Evolutionary conservation across 768 basidiomycete species (phyloP), one percentile per base, ranked within the genome.

Genomic region (Dentipellis fragilis): DNA sequence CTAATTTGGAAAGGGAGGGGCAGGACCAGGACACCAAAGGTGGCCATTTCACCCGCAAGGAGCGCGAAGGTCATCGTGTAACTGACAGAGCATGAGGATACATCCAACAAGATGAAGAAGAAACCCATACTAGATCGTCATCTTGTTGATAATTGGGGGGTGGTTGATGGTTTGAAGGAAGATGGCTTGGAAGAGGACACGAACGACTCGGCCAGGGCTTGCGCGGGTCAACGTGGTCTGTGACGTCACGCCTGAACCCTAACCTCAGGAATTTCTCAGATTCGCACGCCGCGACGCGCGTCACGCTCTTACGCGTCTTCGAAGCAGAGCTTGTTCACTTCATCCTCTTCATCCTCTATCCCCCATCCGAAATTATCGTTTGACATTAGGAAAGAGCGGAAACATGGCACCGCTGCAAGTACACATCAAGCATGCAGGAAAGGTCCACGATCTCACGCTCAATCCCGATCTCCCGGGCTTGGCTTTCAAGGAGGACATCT

Each of bases 351-450:
- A 29, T 29, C 29, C 6, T 29, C 29, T 29, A 29, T 29, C 29
- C 3, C 6, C 29, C 29, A 29, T 29, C 29, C 6, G 3, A 29
- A 29, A 3, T 29, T 29, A 29, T 29, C 29, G 29, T 29, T 29
- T 29, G 29, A 29, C 29, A 29, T 29, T 29, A 29, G 29, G 3
- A 29, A 6, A 29, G 29, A 29, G 29, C 29, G 39, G 51, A 23
- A 65, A 59, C 54, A 87, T 90, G 88, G 72, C 85, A 10, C 79
- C 81, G 55, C 65, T 91, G 47, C 55, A 72, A n/a, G 89, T 99
- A 4, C 79, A 84, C 62, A 80, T 97, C 68, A 97, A 96, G 69
- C 93, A 98, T 66, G 80, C 89, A 11, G 93, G 92, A 55, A 93
- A 92, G 72, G 71, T 77, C 0, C 75, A 86, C 69, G 75, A 83